Base-by-base conservation (phyloP, 1,284 basidiomycete genomes). In the Inonotus hispidus region DNA sequence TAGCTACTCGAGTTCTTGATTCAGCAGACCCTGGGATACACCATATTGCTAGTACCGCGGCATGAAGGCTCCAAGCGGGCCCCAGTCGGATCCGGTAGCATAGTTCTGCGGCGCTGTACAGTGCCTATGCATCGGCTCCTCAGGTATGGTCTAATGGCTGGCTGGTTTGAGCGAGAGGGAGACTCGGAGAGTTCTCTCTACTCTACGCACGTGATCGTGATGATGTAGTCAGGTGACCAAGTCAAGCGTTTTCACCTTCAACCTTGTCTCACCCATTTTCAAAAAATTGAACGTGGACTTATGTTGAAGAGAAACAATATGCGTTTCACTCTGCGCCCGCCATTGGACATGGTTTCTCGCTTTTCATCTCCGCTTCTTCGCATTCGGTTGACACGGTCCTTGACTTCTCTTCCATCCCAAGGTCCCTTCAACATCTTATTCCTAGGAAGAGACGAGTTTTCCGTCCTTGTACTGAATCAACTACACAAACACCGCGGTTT, bases 401-500 rank as follows among this genome's bases (percentile, higher is more conserved):
- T 60, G 29, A 55, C 39, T 13, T 55, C 59, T 37, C 13, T 47
- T 25, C 41, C 52, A 38, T n/a, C 50, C 16, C 58, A 41, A 16
- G 35, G 47, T 29, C 67, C 68, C 10, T 84, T 82, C 70, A 78
- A 78, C 25, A 76, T 90, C 53, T 75, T 90, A 5, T 89, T 88
- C 70, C 77, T 88, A 66, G 88, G 87, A 55, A 81, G 85, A n/a
- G 87, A 89, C 69, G 80, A 85, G 64, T 90, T 90, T 70, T 90
- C 87, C 1, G 86, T 84, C 67, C 67, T 73, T 13, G 82, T 88
- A 1, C 73, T 90, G 27, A 67, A 79, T 41, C 74, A 82, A 60
- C 69, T 90, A 1, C 73, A 83, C 63, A 66, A 71, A 37, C 80
- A 82, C 4, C 65, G 69, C 70, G 84, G 84, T 83, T 43, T 23